Conservation (phyloP, 192 early-diverging fungal genomes). For the Umbelopsis vinacea region DNA sequence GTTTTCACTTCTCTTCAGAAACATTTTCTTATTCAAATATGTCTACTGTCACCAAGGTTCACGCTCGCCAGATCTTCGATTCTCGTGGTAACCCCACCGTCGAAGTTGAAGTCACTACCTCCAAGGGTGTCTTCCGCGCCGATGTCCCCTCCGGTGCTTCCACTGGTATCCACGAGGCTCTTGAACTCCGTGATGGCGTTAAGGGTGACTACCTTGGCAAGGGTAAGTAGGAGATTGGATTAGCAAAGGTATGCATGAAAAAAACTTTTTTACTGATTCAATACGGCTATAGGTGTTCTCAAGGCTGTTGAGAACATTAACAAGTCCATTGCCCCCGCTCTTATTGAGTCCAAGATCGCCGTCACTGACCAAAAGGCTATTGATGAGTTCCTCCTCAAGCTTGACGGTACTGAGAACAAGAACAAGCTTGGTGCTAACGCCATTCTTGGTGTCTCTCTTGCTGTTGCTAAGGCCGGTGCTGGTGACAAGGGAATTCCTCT, state of each 20-base stretch:
- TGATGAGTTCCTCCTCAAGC: slow-evolving; percentile 89
- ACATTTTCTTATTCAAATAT: slow-evolving; percentile 44
- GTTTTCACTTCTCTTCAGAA: neutral
- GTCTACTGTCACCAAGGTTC: slow-evolving; percentile 69
- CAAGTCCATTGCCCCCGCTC: slow-evolving; percentile 81
- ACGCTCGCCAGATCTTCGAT: slow-evolving; percentile 98
- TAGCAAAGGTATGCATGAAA: neutral
- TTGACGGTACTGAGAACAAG: slow-evolving; percentile 98
- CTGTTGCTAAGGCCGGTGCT: slow-evolving; percentile 94
- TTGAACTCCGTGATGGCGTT: slow-evolving; percentile 95
- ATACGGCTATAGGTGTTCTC: slow-evolving; percentile 70
- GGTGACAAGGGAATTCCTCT: slow-evolving; percentile 93
- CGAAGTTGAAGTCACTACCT: slow-evolving; percentile 96
- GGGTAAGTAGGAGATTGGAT: slow-evolving; percentile 57
- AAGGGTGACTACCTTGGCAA: slow-evolving; percentile 91
- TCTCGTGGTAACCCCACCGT: slow-evolving; percentile 99
- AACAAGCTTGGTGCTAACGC: slow-evolving; percentile 96
- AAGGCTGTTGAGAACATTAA: slow-evolving; percentile 94
- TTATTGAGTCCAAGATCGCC: slow-evolving; percentile 80
- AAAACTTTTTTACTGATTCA: neutral
- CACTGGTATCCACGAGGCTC: slow-evolving; percentile 98
- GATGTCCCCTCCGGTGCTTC: slow-evolving; percentile 98
- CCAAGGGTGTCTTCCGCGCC: slow-evolving; percentile 93
- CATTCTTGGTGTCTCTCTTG: slow-evolving; percentile 97
- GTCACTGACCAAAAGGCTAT: slow-evolving; percentile 87